These are phyloP conservation scores for Scheffersomyces parashehatae DNA, from an alignment of 1,139 yeast species.

Conservation along the genomic window DNA sequence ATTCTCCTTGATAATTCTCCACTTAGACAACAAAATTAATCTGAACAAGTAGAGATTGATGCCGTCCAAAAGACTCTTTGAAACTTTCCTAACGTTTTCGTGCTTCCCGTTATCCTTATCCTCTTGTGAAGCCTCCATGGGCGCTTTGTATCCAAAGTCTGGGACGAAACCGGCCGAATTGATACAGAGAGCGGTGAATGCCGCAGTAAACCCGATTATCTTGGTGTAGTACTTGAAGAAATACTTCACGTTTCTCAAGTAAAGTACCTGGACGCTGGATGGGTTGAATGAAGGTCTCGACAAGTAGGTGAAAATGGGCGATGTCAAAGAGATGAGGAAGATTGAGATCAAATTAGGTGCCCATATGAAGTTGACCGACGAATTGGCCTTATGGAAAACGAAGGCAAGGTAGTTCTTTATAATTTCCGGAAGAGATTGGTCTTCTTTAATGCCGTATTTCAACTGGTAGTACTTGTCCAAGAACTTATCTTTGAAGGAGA, in stretches of 20 bases:
- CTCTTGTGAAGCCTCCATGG: constrained; percentile 3
- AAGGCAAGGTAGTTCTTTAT: constrained; percentile 20
- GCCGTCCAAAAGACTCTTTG: constrained; percentile 28
- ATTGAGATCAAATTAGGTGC: constrained; percentile 40
- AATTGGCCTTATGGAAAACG: constrained; percentile 30
- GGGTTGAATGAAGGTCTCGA: background rate
- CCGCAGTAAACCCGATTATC: constrained; percentile 37
- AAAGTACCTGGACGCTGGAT: constrained; percentile 9
- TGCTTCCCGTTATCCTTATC: constrained; percentile 7
- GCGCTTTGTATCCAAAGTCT: constrained; percentile 21
- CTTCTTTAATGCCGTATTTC: constrained; percentile 18
- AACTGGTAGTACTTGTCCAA: constrained; percentile 31
- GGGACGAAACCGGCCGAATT: constrained; percentile 30
- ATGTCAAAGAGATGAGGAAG: constrained; percentile 34
- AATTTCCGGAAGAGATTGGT: constrained; percentile 9
- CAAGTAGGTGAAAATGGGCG: constrained; percentile 26
- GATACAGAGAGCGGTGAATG: constrained; percentile 27
- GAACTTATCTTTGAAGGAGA: constrained; percentile 25
- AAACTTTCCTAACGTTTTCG: constrained; percentile 24
- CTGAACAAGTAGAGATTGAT: constrained; percentile 37
- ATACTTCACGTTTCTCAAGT: constrained; percentile 22
- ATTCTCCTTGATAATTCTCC: constrained; percentile 44
- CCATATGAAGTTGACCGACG: constrained; percentile 38
- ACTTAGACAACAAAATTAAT: constrained; percentile 39
- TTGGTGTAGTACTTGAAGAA: constrained; percentile 39